These are phyloP conservation scores for Alternaria gaisen DNA, from an alignment of 2,329 filamentous ascomycete species.

Conservation along the genomic window DNA sequence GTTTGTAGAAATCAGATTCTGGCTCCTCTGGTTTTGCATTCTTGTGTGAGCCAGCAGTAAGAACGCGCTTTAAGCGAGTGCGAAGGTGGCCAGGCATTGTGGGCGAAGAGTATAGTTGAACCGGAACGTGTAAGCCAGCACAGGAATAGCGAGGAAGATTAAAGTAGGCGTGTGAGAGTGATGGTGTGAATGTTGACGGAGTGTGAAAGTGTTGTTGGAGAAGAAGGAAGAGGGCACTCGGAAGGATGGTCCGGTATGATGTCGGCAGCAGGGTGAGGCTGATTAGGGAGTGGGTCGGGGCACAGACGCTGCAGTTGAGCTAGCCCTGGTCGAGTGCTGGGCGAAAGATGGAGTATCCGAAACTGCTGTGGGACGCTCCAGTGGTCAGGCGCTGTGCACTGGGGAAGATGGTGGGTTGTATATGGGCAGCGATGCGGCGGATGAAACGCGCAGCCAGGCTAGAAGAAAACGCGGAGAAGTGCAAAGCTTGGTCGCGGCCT, in stretches of 20 bases:
- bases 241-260: conserved; percentile 25
- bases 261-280: conserved; percentile 33
- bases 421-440: conserved; percentile 11
- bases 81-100: conserved; percentile 56
- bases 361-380: conserved; percentile 19
- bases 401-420: conserved; percentile 17
- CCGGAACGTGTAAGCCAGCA: neutral
- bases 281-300: conserved; percentile 23
- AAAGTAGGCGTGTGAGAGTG: conserved; percentile 5
- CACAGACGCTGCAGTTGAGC: conserved; percentile 17
- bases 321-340: conserved; percentile 17
- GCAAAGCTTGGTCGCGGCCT: conserved; percentile 23
- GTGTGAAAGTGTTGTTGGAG: conserved; percentile 11
- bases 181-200: neutral
- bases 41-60: conserved; percentile 49
- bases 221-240: conserved; percentile 18
- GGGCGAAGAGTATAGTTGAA: conserved; percentile 7
- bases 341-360: conserved; percentile 18
- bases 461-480: conserved; percentile 40
- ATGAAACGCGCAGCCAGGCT: conserved; percentile 29
- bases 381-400: conserved; percentile 15
- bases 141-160: neutral
- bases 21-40: conserved; percentile 45
- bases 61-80: conserved; percentile 56
- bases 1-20: conserved; percentile 59